A percentile compares a stretch with the other conserved stretches of the same genome.
Conservation (phyloP, 352 stramenopile genomes). For the Phytopythium litorale region DNA sequence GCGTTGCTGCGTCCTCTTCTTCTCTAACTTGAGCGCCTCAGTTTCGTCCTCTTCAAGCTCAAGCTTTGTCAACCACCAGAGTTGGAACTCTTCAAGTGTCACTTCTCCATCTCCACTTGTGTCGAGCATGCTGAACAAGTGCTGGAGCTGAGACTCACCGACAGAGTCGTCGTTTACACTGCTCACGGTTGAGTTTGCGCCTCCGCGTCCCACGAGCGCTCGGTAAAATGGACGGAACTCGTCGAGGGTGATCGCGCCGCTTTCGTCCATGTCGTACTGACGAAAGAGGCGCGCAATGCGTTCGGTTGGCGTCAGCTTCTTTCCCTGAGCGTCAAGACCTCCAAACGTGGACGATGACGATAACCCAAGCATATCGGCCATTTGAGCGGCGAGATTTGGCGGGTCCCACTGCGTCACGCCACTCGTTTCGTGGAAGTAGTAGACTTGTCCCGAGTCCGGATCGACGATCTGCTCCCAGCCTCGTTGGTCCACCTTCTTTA, state of each 20-base stretch:
- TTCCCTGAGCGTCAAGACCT: slow-evolving; percentile 5
- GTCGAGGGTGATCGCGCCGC: slow-evolving; percentile 45
- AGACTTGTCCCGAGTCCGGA: slow-evolving; percentile 28
- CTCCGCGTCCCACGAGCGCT: slow-evolving; percentile 34
- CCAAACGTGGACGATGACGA: slow-evolving; percentile 18
- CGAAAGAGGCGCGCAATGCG: slow-evolving; percentile 60
- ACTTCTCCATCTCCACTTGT: slow-evolving; percentile 61
- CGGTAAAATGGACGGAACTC: slow-evolving; percentile 61
- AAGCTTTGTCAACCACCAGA: slow-evolving; percentile 76
- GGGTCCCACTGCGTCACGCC: slow-evolving; percentile 65
- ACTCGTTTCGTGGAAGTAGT: slow-evolving; percentile 62
- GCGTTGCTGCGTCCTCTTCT: slow-evolving; percentile 15
- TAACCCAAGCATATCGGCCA: slow-evolving; percentile 44
- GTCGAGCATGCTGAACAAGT: slow-evolving; percentile 59
- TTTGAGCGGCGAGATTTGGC: slow-evolving; percentile 44
- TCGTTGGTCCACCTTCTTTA: slow-evolving; percentile 38
- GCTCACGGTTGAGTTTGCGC: background rate
- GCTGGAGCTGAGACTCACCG: slow-evolving; percentile 34
- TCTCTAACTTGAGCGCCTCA: slow-evolving; percentile 22
- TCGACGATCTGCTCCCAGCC: slow-evolving; percentile 62
- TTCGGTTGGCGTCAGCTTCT: slow-evolving; percentile 34
- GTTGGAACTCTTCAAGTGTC: slow-evolving; percentile 63
- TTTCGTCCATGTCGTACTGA: slow-evolving; percentile 68
- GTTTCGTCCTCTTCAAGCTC: slow-evolving; percentile 50
- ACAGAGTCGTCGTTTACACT: slow-evolving; percentile 5